Conservation (phyloP, 306 rosid species). For the Fragaria nilgerrensis region DNA sequence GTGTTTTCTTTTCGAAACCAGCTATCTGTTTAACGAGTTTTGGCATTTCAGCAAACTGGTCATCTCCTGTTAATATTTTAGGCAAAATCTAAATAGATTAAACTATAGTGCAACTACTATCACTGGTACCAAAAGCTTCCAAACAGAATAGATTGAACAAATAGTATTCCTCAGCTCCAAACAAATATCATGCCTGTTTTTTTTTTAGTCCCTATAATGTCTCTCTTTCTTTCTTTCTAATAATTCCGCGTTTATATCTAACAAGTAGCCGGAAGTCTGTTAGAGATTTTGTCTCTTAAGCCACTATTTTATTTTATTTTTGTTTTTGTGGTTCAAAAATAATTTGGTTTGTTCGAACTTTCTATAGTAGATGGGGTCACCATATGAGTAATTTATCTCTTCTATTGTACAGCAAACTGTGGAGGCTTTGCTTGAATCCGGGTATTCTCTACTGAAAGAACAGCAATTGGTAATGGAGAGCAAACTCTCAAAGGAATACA, state of each 20-base stretch:
- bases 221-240: too few species aligned
- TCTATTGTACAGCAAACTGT: conserved; percentile 71
- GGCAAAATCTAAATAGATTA: not conserved
- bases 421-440: conserved; percentile 84
- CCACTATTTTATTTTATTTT: too few species aligned
- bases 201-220: too few species aligned
- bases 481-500: conserved; percentile 91
- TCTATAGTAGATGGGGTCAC: not conserved
- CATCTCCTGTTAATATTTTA: not conserved
- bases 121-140: not conserved
- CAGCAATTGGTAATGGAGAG: conserved; percentile 84
- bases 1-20: conserved; percentile 3
- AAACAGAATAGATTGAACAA: too few species aligned
- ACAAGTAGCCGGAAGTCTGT: not conserved
- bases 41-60: not conserved
- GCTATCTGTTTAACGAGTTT: not conserved
- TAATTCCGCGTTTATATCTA: not conserved
- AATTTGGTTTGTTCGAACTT: conserved; percentile 11
- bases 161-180: too few species aligned
- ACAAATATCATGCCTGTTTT: too few species aligned
- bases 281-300: not conserved
- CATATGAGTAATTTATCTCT: conserved; percentile 20
- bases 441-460: conserved; percentile 71
- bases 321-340: too few species aligned
- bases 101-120: not conserved